Evolutionary conservation across 495 filamentous ascomycete genomes (phyloP), one percentile per base, ranked within the genome.

Genomic region (Aspergillus wentii): DNA sequence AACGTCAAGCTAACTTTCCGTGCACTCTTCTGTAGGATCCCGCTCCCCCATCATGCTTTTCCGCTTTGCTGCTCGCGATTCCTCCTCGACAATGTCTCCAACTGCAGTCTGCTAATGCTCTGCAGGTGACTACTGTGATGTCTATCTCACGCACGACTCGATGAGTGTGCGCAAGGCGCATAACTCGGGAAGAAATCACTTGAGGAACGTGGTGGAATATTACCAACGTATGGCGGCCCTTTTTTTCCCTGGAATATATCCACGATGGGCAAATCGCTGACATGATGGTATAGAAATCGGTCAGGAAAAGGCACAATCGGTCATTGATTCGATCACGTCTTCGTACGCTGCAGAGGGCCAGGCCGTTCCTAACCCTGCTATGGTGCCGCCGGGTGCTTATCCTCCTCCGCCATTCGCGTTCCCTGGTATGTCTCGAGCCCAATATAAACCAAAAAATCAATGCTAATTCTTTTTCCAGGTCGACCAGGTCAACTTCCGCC

Each of bases 101-200:
- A 37, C 36, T 43, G 33, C 46, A 43, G 23, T 25, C 35, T 32
- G 10, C 7, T 28, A 37, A 27, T 25, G 30, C 50, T 63, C 46
- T 46, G 67, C 62, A 86, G 90, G 92, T 75, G 92, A 98, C 62
- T 98, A 97, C 73, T 98, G 92, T 78, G 92, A 98, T 83, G 94
- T 98, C 62, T 98, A 98, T 75, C 85, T 98, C 49, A 98, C 94
- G 41, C 92, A 98, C 75, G 94, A 98, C 80, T 94, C 87, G 10
- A 98, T 97, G 90, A 94, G 87, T 69, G 92, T 98, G 56, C 87
- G 92, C 55, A 96, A 96, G 68, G 92, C 92, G 11, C 92, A 98
- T 66, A 98, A 98, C 72, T 85, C 78, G 52, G 92, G 92, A 41
- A 79, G 91, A 31, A 98, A 98, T 66, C 92, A 98, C 56, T 72